Conservation (phyloP, 2,329 filamentous ascomycete genomes). For the Metarhizium brunneum region DNA sequence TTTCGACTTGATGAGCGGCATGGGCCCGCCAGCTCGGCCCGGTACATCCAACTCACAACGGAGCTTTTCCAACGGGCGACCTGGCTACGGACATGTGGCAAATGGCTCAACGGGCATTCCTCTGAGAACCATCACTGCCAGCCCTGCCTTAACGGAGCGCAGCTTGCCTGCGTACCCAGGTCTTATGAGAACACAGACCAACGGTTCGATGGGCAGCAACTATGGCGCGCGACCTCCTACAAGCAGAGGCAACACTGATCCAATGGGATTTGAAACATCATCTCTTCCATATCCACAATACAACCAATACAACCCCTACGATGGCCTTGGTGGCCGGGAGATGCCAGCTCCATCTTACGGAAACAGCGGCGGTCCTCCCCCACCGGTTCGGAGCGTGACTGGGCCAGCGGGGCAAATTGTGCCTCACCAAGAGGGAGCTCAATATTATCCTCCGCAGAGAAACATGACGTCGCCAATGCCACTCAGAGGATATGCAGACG, state of each 20-base stretch:
- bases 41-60: conserved; percentile 27
- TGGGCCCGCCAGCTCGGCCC: conserved; percentile 21
- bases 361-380: conserved; percentile 11
- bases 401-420: conserved; percentile 15
- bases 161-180: conserved; percentile 22
- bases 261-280: background rate
- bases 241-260: conserved; percentile 3
- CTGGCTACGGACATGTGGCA: conserved; percentile 9
- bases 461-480: conserved; percentile 36
- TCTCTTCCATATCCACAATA: conserved; percentile 12
- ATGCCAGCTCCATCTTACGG: conserved; percentile 23
- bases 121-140: conserved; percentile 18
- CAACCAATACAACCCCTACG: conserved; percentile 21
- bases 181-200: conserved; percentile 21
- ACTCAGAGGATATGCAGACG: conserved; percentile 13
- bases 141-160: conserved; percentile 19
- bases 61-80: conserved; percentile 15
- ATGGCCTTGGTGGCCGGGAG: conserved; percentile 12
- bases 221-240: conserved; percentile 9
- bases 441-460: conserved; percentile 28
- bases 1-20: conserved; percentile 10
- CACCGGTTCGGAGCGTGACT: conserved; percentile 27
- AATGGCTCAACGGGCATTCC: conserved; percentile 9
- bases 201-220: conserved; percentile 22
- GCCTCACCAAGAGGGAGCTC: conserved; percentile 20